Evolutionary conservation across 2,329 filamentous ascomycete genomes (phyloP), one percentile per base, ranked within the genome.

Genomic region (Neophaeococcomyces mojaviensis): DNA sequence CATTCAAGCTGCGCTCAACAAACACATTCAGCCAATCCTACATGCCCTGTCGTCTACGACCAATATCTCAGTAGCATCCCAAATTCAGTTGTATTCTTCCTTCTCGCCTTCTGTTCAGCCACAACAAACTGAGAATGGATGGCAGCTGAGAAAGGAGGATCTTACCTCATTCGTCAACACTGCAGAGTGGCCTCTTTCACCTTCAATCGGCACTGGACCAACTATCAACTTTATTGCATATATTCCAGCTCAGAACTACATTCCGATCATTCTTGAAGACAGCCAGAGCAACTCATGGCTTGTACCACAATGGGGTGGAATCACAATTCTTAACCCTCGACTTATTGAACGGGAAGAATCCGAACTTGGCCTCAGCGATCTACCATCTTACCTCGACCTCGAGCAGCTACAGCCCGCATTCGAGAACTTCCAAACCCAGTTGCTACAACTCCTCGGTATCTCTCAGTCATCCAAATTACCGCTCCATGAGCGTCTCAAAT

Each of bases 141-240:
- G 47, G 18, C 47, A 47, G 12, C 69, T 98, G 30, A 81, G 78
- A 58, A 89, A 88, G 61, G 85, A 94, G 56, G 88, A 95, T 58
- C 74, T 98, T 1, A 88, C 87, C 31, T 89, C 86, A 1, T 98
- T 98, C 60, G 88, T 98, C 65, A 98, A 98, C 59, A 89, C 90
- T 2, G 92, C 92, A 2, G 92, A 98, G 68, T 98, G 92, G 92
- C 92, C 92, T 0, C 68, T 98, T 2, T 94, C 86, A 51, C 90
- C 90, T 0, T 95, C 88, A 47, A 97, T 98, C 55, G 92, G 89
- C 34, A 41, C 52, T 39, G 90, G 90, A 0, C 92, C 92, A 1
- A 98, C 92, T 0, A 82, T 98, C 60, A 97, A 98, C 66, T 97
- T 98, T 62, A 82, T 97, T 47, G 75, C 97, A 22, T 98, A 92